These are phyloP conservation scores for Chaetomiaceae sp. DNA, from an alignment of 2,329 filamentous ascomycete species.

Conservation along the genomic window DNA sequence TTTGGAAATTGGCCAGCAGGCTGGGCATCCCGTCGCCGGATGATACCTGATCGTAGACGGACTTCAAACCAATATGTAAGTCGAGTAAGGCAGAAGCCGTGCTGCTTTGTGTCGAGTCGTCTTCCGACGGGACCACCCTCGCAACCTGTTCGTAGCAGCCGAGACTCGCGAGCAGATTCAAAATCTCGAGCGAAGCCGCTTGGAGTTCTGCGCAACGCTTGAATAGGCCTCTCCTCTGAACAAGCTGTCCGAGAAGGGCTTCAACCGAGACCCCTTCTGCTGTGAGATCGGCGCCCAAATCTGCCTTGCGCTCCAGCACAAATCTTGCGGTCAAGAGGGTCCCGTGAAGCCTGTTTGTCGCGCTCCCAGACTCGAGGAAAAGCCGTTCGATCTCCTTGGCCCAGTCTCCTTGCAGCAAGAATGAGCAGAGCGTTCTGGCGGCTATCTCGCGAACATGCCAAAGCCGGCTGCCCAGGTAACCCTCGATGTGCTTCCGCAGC, in stretches of 20 bases:
- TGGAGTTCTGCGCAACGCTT: conserved; percentile 37
- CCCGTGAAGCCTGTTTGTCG: conserved; percentile 54
- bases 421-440: conserved; percentile 64
- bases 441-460: conserved; percentile 83
- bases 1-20: conserved; percentile 32
- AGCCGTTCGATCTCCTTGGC: conserved; percentile 36
- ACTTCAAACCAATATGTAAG: conserved; percentile 30
- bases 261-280: conserved; percentile 17
- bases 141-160: conserved; percentile 17
- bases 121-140: conserved; percentile 8
- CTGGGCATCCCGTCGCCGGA: conserved; percentile 10
- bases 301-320: conserved; percentile 48
- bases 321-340: conserved; percentile 52
- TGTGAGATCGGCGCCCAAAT: conserved; percentile 41
- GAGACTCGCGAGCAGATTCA: conserved; percentile 39
- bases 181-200: conserved; percentile 43
- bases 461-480: conserved; percentile 62
- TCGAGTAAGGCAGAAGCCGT: conserved; percentile 26
- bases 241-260: conserved; percentile 8
- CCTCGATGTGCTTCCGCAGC: conserved; percentile 54
- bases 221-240: conserved; percentile 10
- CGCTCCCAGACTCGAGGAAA: conserved; percentile 29
- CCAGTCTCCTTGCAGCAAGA: conserved; percentile 51
- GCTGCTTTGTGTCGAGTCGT: neutral
- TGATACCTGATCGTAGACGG: conserved; percentile 32